Percentiles rank a stretch among this genome's conserved stretches.
Conservation (phyloP, 768 basidiomycete species). For the Tulasnella sp. region DNA sequence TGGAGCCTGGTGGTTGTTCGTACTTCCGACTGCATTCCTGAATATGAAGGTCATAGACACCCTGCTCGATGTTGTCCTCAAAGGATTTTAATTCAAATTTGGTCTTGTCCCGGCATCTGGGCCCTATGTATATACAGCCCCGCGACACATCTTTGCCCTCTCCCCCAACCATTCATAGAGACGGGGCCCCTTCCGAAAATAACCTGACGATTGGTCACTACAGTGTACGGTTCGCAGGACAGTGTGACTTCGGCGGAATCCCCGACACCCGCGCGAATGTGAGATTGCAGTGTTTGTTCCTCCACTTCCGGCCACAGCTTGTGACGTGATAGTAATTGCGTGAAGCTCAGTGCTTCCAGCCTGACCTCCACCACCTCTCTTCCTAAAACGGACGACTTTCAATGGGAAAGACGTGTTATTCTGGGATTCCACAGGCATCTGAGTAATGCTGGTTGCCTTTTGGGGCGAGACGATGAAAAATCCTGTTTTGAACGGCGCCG, state of each 20-base stretch:
- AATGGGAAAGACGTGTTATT: neutral
- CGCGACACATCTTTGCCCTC: too few relatives aligned
- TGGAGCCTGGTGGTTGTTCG: too few relatives aligned
- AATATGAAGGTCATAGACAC: too few relatives aligned
- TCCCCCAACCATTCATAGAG: too few relatives aligned
- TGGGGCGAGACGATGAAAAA: neutral
- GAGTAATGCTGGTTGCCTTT: slow-evolving; percentile 1
- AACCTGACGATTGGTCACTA: too few relatives aligned
- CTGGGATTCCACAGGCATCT: neutral
- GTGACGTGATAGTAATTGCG: neutral
- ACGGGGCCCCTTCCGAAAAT: too few relatives aligned
- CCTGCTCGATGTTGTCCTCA: too few relatives aligned
- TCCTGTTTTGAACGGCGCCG: neutral
- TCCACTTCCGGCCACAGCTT: neutral
- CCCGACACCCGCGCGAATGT: slow-evolving; percentile 36
- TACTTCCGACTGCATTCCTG: too few relatives aligned
- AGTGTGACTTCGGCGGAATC: slow-evolving; percentile 16
- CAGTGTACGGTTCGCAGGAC: too few relatives aligned
- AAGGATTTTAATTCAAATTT: too few relatives aligned
- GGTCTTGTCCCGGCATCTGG: too few relatives aligned
- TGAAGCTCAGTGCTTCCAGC: neutral
- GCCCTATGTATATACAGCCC: too few relatives aligned
- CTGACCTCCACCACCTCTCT: neutral
- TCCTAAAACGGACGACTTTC: neutral
- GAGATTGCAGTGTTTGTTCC: neutral